phyloP scores from a whole-genome alignment of 1,139 yeast species.

The Zygotorulaspora mrakii region DNA sequence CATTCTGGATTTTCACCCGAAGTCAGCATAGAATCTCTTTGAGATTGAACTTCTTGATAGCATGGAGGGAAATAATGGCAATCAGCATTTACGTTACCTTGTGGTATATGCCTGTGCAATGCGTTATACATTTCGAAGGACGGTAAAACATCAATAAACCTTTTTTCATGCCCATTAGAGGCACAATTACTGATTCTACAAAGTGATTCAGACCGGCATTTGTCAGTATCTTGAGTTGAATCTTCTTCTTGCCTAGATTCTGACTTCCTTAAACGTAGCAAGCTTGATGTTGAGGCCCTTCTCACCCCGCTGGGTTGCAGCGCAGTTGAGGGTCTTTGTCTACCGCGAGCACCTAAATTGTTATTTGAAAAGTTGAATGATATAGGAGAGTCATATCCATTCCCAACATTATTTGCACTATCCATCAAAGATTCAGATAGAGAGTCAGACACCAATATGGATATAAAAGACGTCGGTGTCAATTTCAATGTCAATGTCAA shows the following conservation, averaged over 20 bases:
- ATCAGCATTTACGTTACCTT: conserved; percentile 35
- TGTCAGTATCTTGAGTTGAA: neutral
- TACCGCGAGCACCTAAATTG: conserved; percentile 12
- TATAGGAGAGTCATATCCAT: neutral
- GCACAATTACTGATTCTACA: conserved; percentile 4
- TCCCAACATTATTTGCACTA: neutral
- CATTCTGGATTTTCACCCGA: conserved; percentile 13
- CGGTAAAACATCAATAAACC: conserved; percentile 34
- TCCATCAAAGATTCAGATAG: neutral
- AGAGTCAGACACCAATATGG: too few relatives aligned
- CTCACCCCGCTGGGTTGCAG: conserved; percentile 22
- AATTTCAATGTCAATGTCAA: too few relatives aligned
- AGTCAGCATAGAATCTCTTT: conserved; percentile 9
- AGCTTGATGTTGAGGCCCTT: conserved; percentile 23
- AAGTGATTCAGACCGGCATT: conserved; percentile 5
- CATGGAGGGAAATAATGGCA: conserved; percentile 35
- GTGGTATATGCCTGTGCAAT: conserved; percentile 36
- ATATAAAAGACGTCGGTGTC: too few relatives aligned
- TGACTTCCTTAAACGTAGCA: conserved; percentile 14
- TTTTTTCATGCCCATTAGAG: conserved; percentile 13
- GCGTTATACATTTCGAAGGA: conserved; percentile 37
- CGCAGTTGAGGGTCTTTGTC: conserved; percentile 8
- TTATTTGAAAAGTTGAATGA: neutral
- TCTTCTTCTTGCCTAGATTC: conserved; percentile 2
- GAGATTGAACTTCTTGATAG: conserved; percentile 30